These are phyloP conservation scores for Digitaria exilis DNA, from an alignment of 202 grass and related monocot genomes.

Conservation along the genomic window DNA sequence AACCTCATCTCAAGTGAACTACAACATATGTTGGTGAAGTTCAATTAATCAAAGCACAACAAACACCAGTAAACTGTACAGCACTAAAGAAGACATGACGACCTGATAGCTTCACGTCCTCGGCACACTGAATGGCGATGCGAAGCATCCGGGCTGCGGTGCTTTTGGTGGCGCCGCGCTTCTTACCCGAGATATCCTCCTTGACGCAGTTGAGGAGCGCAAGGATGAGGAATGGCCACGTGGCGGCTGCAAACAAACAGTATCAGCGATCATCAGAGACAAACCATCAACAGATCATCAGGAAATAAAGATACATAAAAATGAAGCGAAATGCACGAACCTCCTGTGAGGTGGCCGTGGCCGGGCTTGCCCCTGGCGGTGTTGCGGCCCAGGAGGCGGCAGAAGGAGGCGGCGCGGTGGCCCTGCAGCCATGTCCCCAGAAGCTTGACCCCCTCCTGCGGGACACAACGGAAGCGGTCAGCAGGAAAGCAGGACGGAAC, in stretches of 20 bases:
- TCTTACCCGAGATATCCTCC: constrained; percentile 71
- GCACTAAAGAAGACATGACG: background rate
- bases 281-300: background rate
- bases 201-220: constrained; percentile 58
- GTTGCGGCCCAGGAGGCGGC: constrained; percentile 65
- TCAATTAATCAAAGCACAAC: background rate
- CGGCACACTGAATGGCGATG: constrained; percentile 53
- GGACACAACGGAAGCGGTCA: background rate
- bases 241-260: constrained; percentile 55
- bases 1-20: background rate
- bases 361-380: constrained; percentile 54
- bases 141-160: constrained; percentile 69
- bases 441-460: constrained; percentile 81
- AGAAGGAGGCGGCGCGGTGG: constrained; percentile 63
- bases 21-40: background rate
- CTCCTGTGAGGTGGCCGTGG: constrained; percentile 48
- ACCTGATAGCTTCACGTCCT: constrained; percentile 73
- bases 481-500: background rate
- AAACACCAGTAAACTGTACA: background rate
- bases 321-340: constrained; percentile 34
- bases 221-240: constrained; percentile 71
- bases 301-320: background rate
- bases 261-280: background rate
- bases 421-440: constrained; percentile 73
- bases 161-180: constrained; percentile 58